phyloP scores from a whole-genome alignment of 257 asterid genomes.

The Cinchona pubescens region DNA sequence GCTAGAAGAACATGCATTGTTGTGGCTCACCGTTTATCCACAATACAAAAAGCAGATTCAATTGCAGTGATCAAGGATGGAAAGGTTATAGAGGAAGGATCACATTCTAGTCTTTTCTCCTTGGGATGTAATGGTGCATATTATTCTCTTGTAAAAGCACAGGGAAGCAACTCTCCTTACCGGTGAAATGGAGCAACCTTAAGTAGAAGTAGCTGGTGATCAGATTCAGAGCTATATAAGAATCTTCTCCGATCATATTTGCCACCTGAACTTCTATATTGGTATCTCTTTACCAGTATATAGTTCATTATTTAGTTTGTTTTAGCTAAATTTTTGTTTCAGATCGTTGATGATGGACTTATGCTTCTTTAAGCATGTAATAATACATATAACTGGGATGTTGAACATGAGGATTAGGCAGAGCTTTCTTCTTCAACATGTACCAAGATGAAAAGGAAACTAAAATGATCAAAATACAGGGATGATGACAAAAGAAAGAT shows the following conservation, averaged over 20 bases:
- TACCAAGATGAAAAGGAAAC: background rate
- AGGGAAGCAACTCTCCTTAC: conserved; percentile 44
- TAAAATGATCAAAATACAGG: too few species aligned
- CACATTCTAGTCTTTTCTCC: conserved; percentile 62
- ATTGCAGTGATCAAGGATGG: conserved; percentile 76
- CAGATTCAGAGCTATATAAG: background rate
- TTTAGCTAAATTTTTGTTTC: background rate
- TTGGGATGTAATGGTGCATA: conserved; percentile 55
- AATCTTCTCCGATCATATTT: background rate
- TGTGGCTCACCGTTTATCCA: conserved; percentile 73
- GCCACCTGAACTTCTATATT: background rate
- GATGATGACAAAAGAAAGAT: too few species aligned
- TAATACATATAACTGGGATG: background rate
- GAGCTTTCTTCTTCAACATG: background rate
- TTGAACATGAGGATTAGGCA: background rate
- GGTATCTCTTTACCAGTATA: background rate
- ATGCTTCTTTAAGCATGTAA: background rate
- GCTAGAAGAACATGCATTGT: conserved; percentile 61
- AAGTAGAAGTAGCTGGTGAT: background rate
- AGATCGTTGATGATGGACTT: background rate
- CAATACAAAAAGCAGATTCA: conserved; percentile 64
- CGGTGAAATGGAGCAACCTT: conserved; percentile 18
- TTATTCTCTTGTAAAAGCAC: conserved; percentile 51
- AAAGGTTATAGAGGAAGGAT: conserved; percentile 64
- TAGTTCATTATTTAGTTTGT: conserved; percentile 3